Conservation (phyloP, 441 rosid species). For the Cnidoscolus chayamansa region DNA sequence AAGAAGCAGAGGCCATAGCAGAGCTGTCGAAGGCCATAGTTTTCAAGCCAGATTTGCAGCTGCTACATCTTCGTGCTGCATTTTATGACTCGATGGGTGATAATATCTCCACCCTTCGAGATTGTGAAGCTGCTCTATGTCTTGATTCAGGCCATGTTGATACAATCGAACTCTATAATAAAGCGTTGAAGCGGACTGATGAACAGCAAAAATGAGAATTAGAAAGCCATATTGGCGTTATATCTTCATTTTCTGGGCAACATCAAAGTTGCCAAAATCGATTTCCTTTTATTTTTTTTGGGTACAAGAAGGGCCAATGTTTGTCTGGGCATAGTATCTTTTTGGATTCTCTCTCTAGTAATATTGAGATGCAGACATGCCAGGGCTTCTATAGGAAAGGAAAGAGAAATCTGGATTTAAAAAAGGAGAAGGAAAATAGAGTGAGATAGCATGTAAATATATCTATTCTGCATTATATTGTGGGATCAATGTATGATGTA, state of each 20-base stretch:
- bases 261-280: slow-evolving; percentile 23
- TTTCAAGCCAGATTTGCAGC: slow-evolving; percentile 90
- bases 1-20: slow-evolving; percentile 76
- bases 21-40: slow-evolving; percentile 78
- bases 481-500: slow-evolving; percentile 12
- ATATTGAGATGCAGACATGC: slow-evolving; percentile 15
- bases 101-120: slow-evolving; percentile 49
- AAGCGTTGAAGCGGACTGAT: slow-evolving; percentile 42
- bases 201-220: slow-evolving; percentile 42
- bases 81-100: slow-evolving; percentile 82
- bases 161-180: slow-evolving; percentile 58
- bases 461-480: slow-evolving; percentile 20
- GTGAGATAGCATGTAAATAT: slow-evolving; percentile 50
- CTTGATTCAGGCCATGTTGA: slow-evolving; percentile 66
- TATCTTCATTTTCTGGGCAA: slow-evolving; percentile 23
- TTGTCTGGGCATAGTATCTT: slow-evolving; percentile 18
- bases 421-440: slow-evolving; percentile 27
- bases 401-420: slow-evolving; percentile 11
- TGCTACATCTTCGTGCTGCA: slow-evolving; percentile 91
- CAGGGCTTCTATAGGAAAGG: slow-evolving; percentile 21
- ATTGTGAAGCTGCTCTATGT: slow-evolving; percentile 95
- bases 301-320: slow-evolving; percentile 26
- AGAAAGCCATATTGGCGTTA: slow-evolving; percentile 2
- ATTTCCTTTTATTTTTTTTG: slow-evolving; percentile 14
- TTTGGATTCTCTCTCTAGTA: slow-evolving; percentile 34